Evolutionary conservation across 805 yeast species (phyloP).

Genomic region (Candida boleticola): DNA sequence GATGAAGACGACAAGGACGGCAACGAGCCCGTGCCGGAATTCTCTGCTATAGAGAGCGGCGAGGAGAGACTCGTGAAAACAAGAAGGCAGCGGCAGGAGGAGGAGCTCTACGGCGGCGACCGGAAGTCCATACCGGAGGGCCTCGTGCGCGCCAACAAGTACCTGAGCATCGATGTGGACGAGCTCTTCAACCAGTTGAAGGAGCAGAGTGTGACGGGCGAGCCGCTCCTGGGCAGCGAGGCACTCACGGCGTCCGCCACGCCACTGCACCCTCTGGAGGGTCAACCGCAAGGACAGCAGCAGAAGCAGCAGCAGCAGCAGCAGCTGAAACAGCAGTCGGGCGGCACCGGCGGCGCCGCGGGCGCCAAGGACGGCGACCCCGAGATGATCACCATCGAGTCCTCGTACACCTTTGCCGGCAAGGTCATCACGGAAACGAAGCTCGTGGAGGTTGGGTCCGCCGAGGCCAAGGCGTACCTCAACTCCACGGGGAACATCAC

Average conservation of each 20-base stretch:
- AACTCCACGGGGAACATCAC: slow-evolving; percentile 45
- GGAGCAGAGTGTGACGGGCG: slow-evolving; percentile 12
- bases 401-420: slow-evolving; percentile 89
- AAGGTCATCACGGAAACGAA: slow-evolving; percentile 74
- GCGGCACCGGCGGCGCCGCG: neutral
- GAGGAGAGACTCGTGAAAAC: slow-evolving; percentile 61
- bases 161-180: slow-evolving; percentile 27
- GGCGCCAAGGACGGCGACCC: slow-evolving; percentile 18
- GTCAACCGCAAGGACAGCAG: neutral
- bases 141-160: slow-evolving; percentile 30
- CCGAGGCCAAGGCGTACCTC: slow-evolving; percentile 83
- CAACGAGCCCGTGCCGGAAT: slow-evolving; percentile 27
- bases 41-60: slow-evolving; percentile 54
- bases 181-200: slow-evolving; percentile 29
- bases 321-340: neutral
- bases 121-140: slow-evolving; percentile 13
- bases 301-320: neutral
- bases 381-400: slow-evolving; percentile 65
- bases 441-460: slow-evolving; percentile 71
- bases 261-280: neutral
- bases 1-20: slow-evolving; percentile 34
- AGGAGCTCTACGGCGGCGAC: slow-evolving; percentile 15
- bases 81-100: slow-evolving; percentile 56
- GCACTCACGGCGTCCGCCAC: neutral
- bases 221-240: neutral